Evolutionary conservation across 148 eudicot species (phyloP).

Genomic region (Chenopodium quinoa): DNA sequence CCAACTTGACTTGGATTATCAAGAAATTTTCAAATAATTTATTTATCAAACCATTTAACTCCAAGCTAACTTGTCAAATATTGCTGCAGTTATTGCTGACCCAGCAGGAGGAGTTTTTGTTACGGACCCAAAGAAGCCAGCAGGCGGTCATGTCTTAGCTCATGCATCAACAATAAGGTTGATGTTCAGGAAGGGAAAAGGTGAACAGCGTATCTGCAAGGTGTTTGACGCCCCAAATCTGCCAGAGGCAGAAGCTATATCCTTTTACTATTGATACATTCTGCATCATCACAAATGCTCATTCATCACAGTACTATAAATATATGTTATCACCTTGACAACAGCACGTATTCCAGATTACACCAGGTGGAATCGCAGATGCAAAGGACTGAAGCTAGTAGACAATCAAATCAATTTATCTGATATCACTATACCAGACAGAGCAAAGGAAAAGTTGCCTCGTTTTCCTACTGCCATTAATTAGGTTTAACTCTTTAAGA

Average conservation of each 20-base stretch:
- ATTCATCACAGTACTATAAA: too few species aligned
- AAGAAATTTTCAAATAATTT: neutral
- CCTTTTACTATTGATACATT: constrained; percentile 35
- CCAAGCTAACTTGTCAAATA: neutral
- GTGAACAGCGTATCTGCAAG: constrained; percentile 94
- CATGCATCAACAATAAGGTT: constrained; percentile 90
- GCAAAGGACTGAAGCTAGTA: constrained; percentile 71
- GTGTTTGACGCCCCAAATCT: constrained; percentile 98
- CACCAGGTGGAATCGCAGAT: constrained; percentile 94
- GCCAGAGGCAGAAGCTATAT: constrained; percentile 97
- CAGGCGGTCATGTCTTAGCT: constrained; percentile 98
- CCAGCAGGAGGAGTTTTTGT: constrained; percentile 94
- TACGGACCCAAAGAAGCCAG: constrained; percentile 95
- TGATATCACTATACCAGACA: neutral
- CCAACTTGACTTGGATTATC: neutral
- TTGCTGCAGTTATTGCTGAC: constrained; percentile 82
- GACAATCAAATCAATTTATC: neutral
- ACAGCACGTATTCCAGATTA: constrained; percentile 83
- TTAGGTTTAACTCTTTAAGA: too few species aligned
- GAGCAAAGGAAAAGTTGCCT: neutral
- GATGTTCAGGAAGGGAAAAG: constrained; percentile 98
- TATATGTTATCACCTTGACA: constrained; percentile 40
- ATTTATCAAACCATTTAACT: neutral
- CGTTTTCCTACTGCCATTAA: neutral
- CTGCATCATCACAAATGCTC: neutral